Percentiles rank a stretch among this genome's conserved stretches.
These are phyloP conservation scores for Anisodus tanguticus DNA, from an alignment of 257 asterid genomes.

Conservation along the genomic window DNA sequence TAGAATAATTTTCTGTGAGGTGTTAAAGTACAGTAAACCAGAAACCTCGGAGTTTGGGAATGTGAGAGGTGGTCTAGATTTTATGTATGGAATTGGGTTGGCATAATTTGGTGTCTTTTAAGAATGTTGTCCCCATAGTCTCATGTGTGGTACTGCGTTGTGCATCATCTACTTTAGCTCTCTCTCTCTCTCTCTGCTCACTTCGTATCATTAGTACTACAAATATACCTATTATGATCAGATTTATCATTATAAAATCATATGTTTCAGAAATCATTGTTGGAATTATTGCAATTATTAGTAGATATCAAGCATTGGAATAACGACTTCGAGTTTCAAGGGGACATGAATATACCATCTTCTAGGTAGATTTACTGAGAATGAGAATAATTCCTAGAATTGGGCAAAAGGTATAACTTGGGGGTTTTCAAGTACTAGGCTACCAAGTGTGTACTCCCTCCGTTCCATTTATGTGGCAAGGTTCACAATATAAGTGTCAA, in stretches of 20 bases:
- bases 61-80: neutral
- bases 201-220: neutral
- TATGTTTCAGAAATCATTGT: slow-evolving; percentile 3
- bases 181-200: neutral
- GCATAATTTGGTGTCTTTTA: slow-evolving; percentile 30
- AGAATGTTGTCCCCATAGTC: slow-evolving; percentile 19
- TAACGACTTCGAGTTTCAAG: neutral
- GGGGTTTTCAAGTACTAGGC: neutral
- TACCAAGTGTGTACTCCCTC: neutral
- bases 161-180: neutral
- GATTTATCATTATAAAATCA: neutral
- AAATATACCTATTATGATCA: neutral
- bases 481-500: neutral
- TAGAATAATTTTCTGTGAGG: neutral
- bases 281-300: neutral
- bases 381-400: slow-evolving; percentile 10
- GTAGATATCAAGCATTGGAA: neutral
- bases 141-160: neutral
- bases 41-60: slow-evolving; percentile 29
- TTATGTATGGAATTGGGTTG: slow-evolving; percentile 21
- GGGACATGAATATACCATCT: neutral
- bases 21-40: neutral
- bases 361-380: slow-evolving; percentile 21
- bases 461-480: neutral
- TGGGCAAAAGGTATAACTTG: neutral